These are phyloP conservation scores for Ophiostoma populinum DNA, from an alignment of 2,329 filamentous ascomycete genomes.

Conservation along the genomic window DNA sequence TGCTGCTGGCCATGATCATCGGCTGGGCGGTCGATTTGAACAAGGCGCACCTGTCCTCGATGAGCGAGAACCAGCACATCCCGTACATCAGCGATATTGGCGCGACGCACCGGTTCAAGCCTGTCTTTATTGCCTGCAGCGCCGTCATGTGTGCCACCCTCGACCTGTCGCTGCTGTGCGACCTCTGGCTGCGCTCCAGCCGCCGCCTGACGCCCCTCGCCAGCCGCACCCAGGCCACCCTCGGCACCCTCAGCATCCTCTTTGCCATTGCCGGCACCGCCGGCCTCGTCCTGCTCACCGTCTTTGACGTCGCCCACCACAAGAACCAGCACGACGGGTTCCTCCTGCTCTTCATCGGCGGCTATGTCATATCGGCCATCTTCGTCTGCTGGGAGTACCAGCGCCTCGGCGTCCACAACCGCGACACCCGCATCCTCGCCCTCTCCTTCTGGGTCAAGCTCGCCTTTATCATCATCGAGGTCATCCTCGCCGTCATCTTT, in stretches of 20 bases:
- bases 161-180: conserved; percentile 61
- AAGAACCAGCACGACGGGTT: conserved; percentile 55
- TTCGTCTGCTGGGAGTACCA: conserved; percentile 87
- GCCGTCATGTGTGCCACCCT: conserved; percentile 60
- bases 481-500: conserved; percentile 59
- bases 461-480: conserved; percentile 63
- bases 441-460: conserved; percentile 80
- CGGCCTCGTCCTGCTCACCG: conserved; percentile 65
- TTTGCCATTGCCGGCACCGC: conserved; percentile 58
- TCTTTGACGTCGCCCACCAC: conserved; percentile 70
- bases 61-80: conserved; percentile 39
- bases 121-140: conserved; percentile 60
- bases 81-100: conserved; percentile 54
- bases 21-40: conserved; percentile 45
- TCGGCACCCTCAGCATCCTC: conserved; percentile 43
- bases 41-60: conserved; percentile 39
- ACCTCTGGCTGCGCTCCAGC: conserved; percentile 70
- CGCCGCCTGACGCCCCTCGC: conserved; percentile 64
- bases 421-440: conserved; percentile 54
- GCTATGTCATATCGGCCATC: conserved; percentile 71
- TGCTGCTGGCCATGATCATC: conserved; percentile 52
- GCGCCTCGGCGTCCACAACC: conserved; percentile 57
- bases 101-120: conserved; percentile 45
- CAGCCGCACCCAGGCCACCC: conserved; percentile 41
- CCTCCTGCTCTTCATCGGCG: conserved; percentile 66